A percentile compares a stretch with the other conserved stretches of the same genome.
These are phyloP conservation scores for Corylus avellana DNA, from an alignment of 306 rosid species.

Conservation along the genomic window DNA sequence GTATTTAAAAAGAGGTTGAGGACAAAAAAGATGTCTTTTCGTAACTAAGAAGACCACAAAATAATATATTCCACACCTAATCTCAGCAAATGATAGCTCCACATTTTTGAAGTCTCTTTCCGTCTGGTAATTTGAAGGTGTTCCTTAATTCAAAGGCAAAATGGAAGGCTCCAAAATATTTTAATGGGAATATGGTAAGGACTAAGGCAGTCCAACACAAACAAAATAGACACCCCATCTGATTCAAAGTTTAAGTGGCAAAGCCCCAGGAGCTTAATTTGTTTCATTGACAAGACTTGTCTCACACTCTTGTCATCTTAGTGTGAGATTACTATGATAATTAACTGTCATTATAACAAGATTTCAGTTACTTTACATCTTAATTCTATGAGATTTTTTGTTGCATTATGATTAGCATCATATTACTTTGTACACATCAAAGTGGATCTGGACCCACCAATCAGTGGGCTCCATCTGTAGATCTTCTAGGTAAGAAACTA, in stretches of 20 bases:
- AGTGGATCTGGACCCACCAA: slow-evolving; percentile 66
- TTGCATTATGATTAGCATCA: slow-evolving; percentile 45
- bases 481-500: slow-evolving; percentile 56
- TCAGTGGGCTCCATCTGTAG: slow-evolving; percentile 31
- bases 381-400: slow-evolving; percentile 45
- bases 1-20: no score
- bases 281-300: slow-evolving; percentile 34
- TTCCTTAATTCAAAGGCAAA: slow-evolving; percentile 65
- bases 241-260: slow-evolving; percentile 37
- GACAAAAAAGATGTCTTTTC: background rate
- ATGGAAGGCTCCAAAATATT: slow-evolving; percentile 40
- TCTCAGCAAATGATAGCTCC: slow-evolving; percentile 44
- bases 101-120: slow-evolving; percentile 32
- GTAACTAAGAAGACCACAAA: slow-evolving; percentile 32
- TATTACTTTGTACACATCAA: slow-evolving; percentile 63
- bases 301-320: slow-evolving; percentile 36
- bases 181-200: slow-evolving; percentile 50
- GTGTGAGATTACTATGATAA: slow-evolving; percentile 37
- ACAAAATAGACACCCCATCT: slow-evolving; percentile 64
- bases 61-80: slow-evolving; percentile 50
- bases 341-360: slow-evolving; percentile 49
- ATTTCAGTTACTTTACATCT: slow-evolving; percentile 59
- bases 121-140: slow-evolving; percentile 25
- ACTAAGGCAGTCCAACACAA: slow-evolving; percentile 64
- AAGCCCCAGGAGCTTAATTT: slow-evolving; percentile 8